Evolutionary conservation across 495 filamentous ascomycete genomes (phyloP).

Genomic region (Pseudevernia furfuracea): DNA sequence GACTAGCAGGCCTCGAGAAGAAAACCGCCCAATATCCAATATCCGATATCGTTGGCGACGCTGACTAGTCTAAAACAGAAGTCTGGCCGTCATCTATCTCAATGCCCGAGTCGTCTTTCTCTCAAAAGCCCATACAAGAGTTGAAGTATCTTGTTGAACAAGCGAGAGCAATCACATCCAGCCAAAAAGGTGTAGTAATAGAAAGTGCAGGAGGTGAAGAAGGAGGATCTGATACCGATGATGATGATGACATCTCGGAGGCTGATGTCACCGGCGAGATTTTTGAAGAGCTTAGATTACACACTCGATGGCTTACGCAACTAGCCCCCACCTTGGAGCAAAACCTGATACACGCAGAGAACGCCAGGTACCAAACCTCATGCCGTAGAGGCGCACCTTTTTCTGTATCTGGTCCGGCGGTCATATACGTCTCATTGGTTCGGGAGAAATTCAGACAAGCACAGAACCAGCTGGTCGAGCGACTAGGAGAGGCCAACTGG

Average conservation of each 20-base stretch:
- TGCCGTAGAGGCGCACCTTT: not conserved
- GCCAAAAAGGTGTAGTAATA: not conserved
- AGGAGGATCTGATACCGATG: not conserved
- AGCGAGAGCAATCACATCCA: not conserved
- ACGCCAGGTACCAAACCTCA: not conserved
- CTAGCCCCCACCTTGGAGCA: conserved; percentile 1
- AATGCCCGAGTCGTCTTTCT: not conserved
- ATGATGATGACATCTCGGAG: not conserved
- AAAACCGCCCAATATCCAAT: too few relatives aligned
- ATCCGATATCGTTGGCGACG: too few relatives aligned
- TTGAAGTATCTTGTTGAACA: not conserved
- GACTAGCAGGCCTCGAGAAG: not conserved
- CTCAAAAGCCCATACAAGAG: not conserved
- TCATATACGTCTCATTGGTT: conserved; percentile 14
- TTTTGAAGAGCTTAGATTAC: not conserved
- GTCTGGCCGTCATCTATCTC: not conserved
- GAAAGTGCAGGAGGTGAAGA: not conserved
- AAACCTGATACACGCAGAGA: not conserved
- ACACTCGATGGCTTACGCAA: not conserved
- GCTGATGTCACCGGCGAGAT: not conserved
- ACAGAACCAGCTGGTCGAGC: conserved; percentile 9
- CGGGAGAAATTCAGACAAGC: conserved; percentile 18
- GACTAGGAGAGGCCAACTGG: conserved; percentile 26
- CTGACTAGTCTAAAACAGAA: not conserved
- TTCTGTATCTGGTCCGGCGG: conserved; percentile 17